Evolutionary conservation across 129 eudicot genomes (phyloP).

Genomic region (Flaveria linearis): DNA sequence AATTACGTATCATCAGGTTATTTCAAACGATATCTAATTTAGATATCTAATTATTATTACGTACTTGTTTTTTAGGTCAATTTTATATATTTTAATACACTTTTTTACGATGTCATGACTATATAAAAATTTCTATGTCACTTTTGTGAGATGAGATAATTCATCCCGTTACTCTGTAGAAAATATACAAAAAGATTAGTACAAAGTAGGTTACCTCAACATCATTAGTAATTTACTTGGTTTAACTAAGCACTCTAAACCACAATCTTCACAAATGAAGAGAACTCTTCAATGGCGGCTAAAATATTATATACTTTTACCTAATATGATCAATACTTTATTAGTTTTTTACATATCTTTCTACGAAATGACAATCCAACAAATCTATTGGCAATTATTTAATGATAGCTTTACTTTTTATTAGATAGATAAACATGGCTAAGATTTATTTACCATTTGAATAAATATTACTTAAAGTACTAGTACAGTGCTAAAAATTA

Average conservation of each 20-base stretch:
- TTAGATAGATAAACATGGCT: background rate
- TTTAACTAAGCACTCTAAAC: background rate
- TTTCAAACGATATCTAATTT: no score
- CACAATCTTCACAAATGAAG: background rate
- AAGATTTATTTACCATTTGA: no score
- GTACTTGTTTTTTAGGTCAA: no score
- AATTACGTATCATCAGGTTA: no score
- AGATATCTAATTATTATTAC: no score
- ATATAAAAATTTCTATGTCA: no score
- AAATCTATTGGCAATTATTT: background rate
- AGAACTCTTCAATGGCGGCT: constrained; percentile 8
- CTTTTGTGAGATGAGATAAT: no score
- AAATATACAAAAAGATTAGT: background rate
- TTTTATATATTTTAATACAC: no score
- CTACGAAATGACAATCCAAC: background rate
- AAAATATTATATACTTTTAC: constrained; percentile 3
- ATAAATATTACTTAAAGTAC: no score
- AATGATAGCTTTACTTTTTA: background rate
- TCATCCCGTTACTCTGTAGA: no score
- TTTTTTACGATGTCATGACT: background rate
- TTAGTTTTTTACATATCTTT: background rate
- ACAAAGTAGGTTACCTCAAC: background rate
- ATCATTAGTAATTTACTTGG: background rate
- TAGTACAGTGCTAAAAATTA: no score
- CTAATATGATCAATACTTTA: background rate